Base-by-base conservation (phyloP, 2,329 filamentous ascomycete species). In the Diaporthe amygdali region DNA sequence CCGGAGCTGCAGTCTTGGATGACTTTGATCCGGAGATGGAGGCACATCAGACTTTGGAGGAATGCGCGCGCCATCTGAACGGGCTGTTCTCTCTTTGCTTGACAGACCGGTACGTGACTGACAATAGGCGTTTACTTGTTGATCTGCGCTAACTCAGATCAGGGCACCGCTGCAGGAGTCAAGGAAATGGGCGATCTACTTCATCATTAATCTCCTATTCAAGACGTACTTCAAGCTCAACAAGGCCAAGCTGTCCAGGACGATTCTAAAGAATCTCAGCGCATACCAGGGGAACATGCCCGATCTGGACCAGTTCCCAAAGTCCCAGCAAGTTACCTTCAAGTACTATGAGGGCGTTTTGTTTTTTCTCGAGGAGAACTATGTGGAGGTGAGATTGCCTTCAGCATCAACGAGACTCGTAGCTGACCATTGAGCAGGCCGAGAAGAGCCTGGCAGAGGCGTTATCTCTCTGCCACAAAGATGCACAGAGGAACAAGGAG, bases 161-260 rank as follows among this genome's bases (percentile, higher is more conserved):
- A 96, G 94, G 81, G 93, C 93, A 72, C 91, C 93, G 17, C 85
- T 98, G 54, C 91, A 95, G 78, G 93, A 97, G 77, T 98, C 96
- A 10, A 91, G 96, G 68, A 99, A 98, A 89, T 99, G 96, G 96
- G 97, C 94, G 8, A 93, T 97, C 59, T 99, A 99, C 84, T 95
- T 95, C 81, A 92, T 96, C 75, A 94, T 95, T 78, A 98, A 97
- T 79, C 88, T 99, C 9, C 87, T 98, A 17, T 99, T 99, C 89
- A 98, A 98, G 83, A 98, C 95, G 1, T 98, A 98, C 81, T 99
- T 99, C 86, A 97, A 94, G 84, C 86, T 98, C 74, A 97, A 97
- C 82, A 94, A 93, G 41, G 92, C 97, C 70, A 91, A 91, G n/a
- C 86, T 98, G 25, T 97, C 92, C 22, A 95, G 96, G 79, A 98